Evolutionary conservation across 352 stramenopile species (phyloP).

Genomic region (Elongisporangium undulatum): DNA sequence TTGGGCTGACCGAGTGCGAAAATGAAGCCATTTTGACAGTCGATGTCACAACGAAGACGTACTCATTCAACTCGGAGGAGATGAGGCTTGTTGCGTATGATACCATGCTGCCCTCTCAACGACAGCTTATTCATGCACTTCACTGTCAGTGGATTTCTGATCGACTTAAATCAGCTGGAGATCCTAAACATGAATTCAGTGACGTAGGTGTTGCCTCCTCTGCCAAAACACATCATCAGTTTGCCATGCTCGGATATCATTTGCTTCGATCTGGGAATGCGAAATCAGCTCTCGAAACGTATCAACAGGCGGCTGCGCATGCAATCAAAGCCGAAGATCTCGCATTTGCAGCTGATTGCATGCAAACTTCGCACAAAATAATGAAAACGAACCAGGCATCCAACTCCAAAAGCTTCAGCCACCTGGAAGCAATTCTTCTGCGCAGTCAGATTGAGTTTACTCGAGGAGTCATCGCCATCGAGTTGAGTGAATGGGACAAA

Average conservation of each 20-base stretch:
- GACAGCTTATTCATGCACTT: slow-evolving; percentile 52
- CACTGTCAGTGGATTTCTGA: slow-evolving; percentile 14
- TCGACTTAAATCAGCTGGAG: not conserved
- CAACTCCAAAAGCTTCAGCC: slow-evolving; percentile 26
- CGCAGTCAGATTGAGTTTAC: slow-evolving; percentile 74
- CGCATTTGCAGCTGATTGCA: slow-evolving; percentile 65
- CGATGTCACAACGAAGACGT: slow-evolving; percentile 47
- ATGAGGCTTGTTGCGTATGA: slow-evolving; percentile 41
- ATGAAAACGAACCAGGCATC: slow-evolving; percentile 33
- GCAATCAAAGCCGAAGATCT: slow-evolving; percentile 53
- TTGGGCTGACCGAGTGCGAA: slow-evolving; percentile 49
- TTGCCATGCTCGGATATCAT: slow-evolving; percentile 62
- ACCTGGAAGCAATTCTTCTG: slow-evolving; percentile 55
- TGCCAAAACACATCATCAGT: slow-evolving; percentile 36
- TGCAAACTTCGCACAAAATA: slow-evolving; percentile 71
- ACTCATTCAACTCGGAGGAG: slow-evolving; percentile 68
- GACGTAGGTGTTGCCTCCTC: too few species aligned
- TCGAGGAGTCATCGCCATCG: slow-evolving; percentile 58
- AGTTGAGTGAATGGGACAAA: slow-evolving; percentile 62
- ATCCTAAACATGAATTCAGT: not conserved
- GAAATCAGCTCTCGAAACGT: slow-evolving; percentile 51
- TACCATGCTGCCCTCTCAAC: slow-evolving; percentile 56
- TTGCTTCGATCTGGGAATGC: slow-evolving; percentile 49
- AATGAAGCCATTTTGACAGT: slow-evolving; percentile 41
- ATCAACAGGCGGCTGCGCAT: slow-evolving; percentile 51